These are phyloP conservation scores for Licmophora abbreviata DNA, from an alignment of 108 stramenopile species.

Conservation along the genomic window DNA sequence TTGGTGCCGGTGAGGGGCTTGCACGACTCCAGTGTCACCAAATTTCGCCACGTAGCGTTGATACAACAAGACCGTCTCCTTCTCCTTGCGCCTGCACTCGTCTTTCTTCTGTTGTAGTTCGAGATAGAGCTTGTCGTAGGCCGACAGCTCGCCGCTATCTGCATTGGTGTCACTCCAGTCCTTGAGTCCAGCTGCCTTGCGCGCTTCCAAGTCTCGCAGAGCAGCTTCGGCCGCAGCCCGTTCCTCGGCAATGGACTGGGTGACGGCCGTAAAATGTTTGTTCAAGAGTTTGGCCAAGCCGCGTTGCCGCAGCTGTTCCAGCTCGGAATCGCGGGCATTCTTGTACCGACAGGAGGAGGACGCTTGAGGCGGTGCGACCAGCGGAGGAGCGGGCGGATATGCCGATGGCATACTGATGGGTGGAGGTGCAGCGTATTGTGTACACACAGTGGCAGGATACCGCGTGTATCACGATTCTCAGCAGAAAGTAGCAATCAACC, in stretches of 20 bases:
- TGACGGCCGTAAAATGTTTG: constrained; percentile 48
- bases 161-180: constrained; percentile 9
- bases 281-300: constrained; percentile 50
- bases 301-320: constrained; percentile 44
- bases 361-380: constrained; percentile 4
- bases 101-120: constrained; percentile 26
- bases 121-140: constrained; percentile 28
- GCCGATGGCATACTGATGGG: too few species aligned
- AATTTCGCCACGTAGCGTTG: constrained; percentile 46
- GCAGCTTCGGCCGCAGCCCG: constrained; percentile 45
- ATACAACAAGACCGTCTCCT: constrained; percentile 44
- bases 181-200: constrained; percentile 13
- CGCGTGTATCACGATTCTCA: too few species aligned
- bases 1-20: neutral
- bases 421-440: too few species aligned
- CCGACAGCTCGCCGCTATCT: constrained; percentile 17
- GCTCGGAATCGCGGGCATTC: constrained; percentile 14
- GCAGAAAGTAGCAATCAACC: too few species aligned
- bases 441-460: too few species aligned
- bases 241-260: constrained; percentile 34
- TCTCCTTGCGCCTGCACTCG: constrained; percentile 40
- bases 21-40: constrained; percentile 11
- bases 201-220: constrained; percentile 34
- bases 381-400: neutral
- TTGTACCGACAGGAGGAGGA: neutral